phyloP scores from a whole-genome alignment of 2,329 filamentous ascomycete species.

The Neospermospora avenae region DNA sequence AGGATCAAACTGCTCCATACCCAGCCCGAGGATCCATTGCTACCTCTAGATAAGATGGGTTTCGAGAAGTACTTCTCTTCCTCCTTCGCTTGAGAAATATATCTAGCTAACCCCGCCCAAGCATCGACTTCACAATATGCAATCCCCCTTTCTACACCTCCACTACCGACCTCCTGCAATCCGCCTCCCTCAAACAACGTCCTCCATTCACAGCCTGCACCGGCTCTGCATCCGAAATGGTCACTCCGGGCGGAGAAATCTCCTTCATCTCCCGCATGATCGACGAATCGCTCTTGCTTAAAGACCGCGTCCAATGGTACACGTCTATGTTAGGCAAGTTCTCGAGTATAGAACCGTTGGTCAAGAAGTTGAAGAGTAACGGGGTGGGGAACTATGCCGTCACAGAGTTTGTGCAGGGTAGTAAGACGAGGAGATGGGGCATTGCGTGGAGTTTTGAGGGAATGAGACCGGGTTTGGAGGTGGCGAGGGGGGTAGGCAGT shows the following conservation, averaged over 20 bases:
- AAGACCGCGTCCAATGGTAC: conserved; percentile 74
- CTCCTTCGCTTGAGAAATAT: background rate
- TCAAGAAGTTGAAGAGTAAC: conserved; percentile 57
- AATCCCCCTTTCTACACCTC: conserved; percentile 96
- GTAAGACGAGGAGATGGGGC: conserved; percentile 79
- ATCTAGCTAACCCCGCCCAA: conserved; percentile 26
- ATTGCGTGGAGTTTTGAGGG: conserved; percentile 81
- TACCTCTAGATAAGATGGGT: conserved; percentile 53
- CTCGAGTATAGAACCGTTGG: conserved; percentile 59
- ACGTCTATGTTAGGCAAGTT: conserved; percentile 87
- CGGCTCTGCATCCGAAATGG: conserved; percentile 80
- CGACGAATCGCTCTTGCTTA: conserved; percentile 60
- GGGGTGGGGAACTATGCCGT: conserved; percentile 76
- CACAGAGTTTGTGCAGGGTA: conserved; percentile 73
- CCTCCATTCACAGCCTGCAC: conserved; percentile 72
- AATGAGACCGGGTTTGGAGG: conserved; percentile 54
- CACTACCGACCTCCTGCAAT: conserved; percentile 61
- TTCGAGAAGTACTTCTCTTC: conserved; percentile 37
- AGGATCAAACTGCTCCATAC: conserved; percentile 64
- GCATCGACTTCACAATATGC: conserved; percentile 82
- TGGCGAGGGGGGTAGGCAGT: conserved; percentile 36
- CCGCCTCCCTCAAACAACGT: conserved; percentile 62
- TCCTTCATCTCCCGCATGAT: conserved; percentile 71
- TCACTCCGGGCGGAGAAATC: conserved; percentile 73
- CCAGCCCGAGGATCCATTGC: conserved; percentile 48